Evolutionary conservation across 2,329 filamentous ascomycete genomes (phyloP).

Genomic region (Paraphoma chrysanthemicola): DNA sequence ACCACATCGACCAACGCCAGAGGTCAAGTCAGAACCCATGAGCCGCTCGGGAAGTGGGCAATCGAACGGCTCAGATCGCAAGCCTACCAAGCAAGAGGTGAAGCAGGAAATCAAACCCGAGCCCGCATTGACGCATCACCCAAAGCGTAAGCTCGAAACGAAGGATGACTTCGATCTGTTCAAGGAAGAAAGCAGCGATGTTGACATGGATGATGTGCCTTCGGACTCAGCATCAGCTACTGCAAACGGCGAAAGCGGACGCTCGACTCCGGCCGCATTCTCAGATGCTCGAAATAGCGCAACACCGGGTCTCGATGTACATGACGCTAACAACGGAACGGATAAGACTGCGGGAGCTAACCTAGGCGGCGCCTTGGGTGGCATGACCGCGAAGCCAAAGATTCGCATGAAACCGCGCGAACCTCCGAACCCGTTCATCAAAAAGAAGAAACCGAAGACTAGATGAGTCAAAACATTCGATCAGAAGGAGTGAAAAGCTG

Average conservation of each 20-base stretch:
- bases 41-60: conserved; percentile 31
- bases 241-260: conserved; percentile 29
- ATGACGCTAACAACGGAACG: conserved; percentile 9
- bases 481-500: too few species aligned
- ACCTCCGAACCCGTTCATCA: conserved; percentile 36
- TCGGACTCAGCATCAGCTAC: conserved; percentile 32
- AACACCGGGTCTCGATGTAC: conserved; percentile 18
- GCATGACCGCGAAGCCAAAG: conserved; percentile 35
- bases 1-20: conserved; percentile 24
- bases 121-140: conserved; percentile 77
- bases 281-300: conserved; percentile 24
- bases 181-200: conserved; percentile 53
- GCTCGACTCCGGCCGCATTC: conserved; percentile 33
- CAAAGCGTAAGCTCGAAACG: conserved; percentile 73
- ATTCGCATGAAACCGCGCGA: conserved; percentile 38
- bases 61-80: conserved; percentile 13
- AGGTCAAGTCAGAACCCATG: conserved; percentile 31
- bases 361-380: conserved; percentile 24
- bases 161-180: conserved; percentile 68
- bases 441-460: conserved; percentile 36
- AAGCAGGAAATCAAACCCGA: conserved; percentile 29
- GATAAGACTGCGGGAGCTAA: background rate
- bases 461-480: conserved; percentile 13
- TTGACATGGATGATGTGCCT: conserved; percentile 37
- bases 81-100: conserved; percentile 22